Evolutionary conservation across 2,329 filamentous ascomycete genomes (phyloP).

Genomic region (Bimuria novae-zelandiae): DNA sequence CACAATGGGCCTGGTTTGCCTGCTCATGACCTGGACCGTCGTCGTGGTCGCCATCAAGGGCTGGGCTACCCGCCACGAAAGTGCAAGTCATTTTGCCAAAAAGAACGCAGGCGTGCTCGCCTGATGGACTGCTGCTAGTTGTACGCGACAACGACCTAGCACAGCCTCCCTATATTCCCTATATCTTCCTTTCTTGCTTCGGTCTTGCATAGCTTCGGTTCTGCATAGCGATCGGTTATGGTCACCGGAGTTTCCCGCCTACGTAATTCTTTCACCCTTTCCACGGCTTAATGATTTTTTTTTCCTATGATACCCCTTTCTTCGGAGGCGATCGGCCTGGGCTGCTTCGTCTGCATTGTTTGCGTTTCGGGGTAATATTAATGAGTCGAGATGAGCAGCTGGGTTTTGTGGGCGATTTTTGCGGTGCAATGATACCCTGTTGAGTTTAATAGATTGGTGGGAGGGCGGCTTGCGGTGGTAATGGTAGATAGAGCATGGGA

Average conservation of each 20-base stretch:
- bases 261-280: conserved; percentile 11
- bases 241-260: not conserved
- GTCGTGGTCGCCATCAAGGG: conserved; percentile 82
- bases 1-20: conserved; percentile 78
- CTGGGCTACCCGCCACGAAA: conserved; percentile 65
- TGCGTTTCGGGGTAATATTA: conserved; percentile 16
- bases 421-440: too few species aligned
- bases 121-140: conserved; percentile 9
- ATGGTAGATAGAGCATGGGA: too few species aligned
- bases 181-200: not conserved
- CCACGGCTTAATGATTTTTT: conserved; percentile 17
- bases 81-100: conserved; percentile 28
- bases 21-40: conserved; percentile 85
- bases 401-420: too few species aligned
- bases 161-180: not conserved
- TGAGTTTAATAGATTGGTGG: too few species aligned
- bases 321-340: conserved; percentile 26
- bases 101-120: conserved; percentile 33
- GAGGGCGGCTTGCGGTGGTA: too few species aligned
- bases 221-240: conserved; percentile 10
- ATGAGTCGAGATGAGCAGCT: conserved; percentile 6
- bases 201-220: not conserved
- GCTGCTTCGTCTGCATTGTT: conserved; percentile 28
- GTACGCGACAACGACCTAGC: conserved; percentile 2
- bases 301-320: conserved; percentile 37